Evolutionary conservation across 805 yeast species (phyloP).

Genomic region (Saccharomycopsis amapae): DNA sequence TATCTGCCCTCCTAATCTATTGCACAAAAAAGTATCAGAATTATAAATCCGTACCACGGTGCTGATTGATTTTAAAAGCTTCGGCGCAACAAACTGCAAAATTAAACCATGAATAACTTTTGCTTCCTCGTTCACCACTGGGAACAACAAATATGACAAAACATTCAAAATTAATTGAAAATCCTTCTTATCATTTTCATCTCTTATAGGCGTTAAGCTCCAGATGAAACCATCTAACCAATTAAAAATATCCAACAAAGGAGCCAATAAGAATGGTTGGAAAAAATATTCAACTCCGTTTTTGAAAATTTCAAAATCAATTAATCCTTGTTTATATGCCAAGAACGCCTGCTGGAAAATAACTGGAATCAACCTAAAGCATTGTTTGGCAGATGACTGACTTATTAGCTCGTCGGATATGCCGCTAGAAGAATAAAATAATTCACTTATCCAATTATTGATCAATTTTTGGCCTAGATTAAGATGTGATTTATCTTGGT

Average conservation of each 20-base stretch:
- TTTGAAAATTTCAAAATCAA: slow-evolving; percentile 52
- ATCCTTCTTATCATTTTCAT: slow-evolving; percentile 27
- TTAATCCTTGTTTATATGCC: slow-evolving; percentile 48
- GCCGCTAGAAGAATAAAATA: slow-evolving; percentile 73
- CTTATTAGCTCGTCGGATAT: slow-evolving; percentile 77
- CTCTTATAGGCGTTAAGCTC: slow-evolving; percentile 24
- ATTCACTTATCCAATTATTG: slow-evolving; percentile 71
- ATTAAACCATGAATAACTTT: slow-evolving; percentile 18
- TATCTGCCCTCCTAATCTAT: not conserved
- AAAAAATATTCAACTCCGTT: slow-evolving; percentile 84
- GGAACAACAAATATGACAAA: slow-evolving; percentile 35
- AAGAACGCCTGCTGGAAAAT: slow-evolving; percentile 66
- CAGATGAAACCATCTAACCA: slow-evolving; percentile 41
- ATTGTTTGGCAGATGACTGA: slow-evolving; percentile 57
- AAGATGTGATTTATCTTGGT: not conserved
- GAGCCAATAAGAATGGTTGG: slow-evolving; percentile 65
- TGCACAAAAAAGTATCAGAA: not conserved
- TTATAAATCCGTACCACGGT: not conserved
- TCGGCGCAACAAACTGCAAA: slow-evolving; percentile 15
- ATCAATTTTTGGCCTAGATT: slow-evolving; percentile 28
- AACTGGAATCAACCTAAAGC: slow-evolving; percentile 61
- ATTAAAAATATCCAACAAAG: slow-evolving; percentile 46
- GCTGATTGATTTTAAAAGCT: slow-evolving; percentile 6
- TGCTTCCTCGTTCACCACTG: slow-evolving; percentile 27
- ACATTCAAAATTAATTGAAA: slow-evolving; percentile 33